Percentiles rank a stretch among this genome's conserved stretches.
Conservation (phyloP, 1,139 yeast species). For the Yamadazyma aaseri region DNA sequence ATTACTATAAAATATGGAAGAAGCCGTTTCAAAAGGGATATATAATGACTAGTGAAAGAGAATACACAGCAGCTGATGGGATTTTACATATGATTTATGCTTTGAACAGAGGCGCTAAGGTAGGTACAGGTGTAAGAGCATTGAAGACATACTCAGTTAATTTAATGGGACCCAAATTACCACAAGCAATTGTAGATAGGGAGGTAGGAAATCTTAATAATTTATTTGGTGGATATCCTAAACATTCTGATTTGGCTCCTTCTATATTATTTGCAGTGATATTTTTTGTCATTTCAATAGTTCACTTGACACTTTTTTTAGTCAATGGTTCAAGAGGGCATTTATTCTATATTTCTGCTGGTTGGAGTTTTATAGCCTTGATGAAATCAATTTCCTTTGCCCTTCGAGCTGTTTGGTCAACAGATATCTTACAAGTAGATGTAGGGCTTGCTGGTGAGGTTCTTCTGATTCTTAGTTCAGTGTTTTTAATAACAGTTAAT, state of each 20-base stretch:
- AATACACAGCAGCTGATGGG: slow-evolving; percentile 14
- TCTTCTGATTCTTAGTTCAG: slow-evolving; percentile 33
- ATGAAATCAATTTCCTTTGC: slow-evolving; percentile 61
- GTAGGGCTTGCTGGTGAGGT: slow-evolving; percentile 35
- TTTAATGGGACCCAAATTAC: slow-evolving; percentile 25
- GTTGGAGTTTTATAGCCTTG: slow-evolving; percentile 52
- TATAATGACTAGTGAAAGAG: slow-evolving; percentile 5
- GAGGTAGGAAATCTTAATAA: slow-evolving; percentile 45
- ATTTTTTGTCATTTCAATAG: slow-evolving; percentile 47
- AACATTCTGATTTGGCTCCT: slow-evolving; percentile 57
- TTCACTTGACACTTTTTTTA: slow-evolving; percentile 51
- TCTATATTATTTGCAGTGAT: slow-evolving; percentile 56
- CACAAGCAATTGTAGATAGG: slow-evolving; percentile 33
- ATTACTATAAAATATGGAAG: too few species aligned
- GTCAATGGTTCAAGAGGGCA: slow-evolving; percentile 61
- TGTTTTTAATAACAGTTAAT: slow-evolving; percentile 36
- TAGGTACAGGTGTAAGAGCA: slow-evolving; percentile 14
- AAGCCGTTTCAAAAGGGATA: background rate
- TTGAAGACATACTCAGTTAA: slow-evolving; percentile 9
- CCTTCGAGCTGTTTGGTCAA: slow-evolving; percentile 41
- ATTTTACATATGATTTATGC: slow-evolving; percentile 11
- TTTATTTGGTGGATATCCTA: slow-evolving; percentile 69
- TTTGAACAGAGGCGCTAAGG: slow-evolving; percentile 15
- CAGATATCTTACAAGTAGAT: slow-evolving; percentile 16
- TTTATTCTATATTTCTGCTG: slow-evolving; percentile 56